A percentile compares a stretch with the other conserved stretches of the same genome.
Evolutionary conservation across 306 rosid genomes (phyloP).

Genomic region (Sindora glabra): DNA sequence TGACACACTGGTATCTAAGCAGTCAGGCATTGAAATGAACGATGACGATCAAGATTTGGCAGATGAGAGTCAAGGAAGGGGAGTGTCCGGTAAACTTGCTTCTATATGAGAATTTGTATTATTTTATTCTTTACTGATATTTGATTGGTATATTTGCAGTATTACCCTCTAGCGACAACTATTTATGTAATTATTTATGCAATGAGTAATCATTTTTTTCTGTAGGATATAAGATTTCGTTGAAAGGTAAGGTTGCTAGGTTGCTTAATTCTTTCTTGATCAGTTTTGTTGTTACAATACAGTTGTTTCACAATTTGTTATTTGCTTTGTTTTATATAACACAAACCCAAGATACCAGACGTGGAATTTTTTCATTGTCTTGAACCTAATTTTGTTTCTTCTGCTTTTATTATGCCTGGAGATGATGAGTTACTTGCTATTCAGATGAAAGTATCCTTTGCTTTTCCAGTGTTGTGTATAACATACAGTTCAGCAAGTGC

Average conservation of each 20-base stretch:
- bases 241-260: neutral
- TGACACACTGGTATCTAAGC: constrained; percentile 36
- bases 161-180: too few species aligned
- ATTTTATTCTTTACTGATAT: constrained; percentile 15
- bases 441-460: neutral
- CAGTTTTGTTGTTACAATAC: neutral
- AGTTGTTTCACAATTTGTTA: too few species aligned
- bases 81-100: constrained; percentile 38
- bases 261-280: neutral
- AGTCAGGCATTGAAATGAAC: constrained; percentile 26
- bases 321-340: constrained; percentile 6
- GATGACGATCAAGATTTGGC: constrained; percentile 32
- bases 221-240: constrained; percentile 4
- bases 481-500: neutral
- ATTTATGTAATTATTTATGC: constrained; percentile 16
- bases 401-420: too few species aligned
- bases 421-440: too few species aligned
- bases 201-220: constrained; percentile 22
- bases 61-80: constrained; percentile 41
- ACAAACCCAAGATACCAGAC: neutral
- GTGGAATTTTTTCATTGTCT: neutral
- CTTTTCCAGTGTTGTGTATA: too few species aligned
- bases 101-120: constrained; percentile 42
- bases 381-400: too few species aligned
- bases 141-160: constrained; percentile 19